Conservation (phyloP, 2,329 filamentous ascomycete species). For the Penicillium verrucosum region DNA sequence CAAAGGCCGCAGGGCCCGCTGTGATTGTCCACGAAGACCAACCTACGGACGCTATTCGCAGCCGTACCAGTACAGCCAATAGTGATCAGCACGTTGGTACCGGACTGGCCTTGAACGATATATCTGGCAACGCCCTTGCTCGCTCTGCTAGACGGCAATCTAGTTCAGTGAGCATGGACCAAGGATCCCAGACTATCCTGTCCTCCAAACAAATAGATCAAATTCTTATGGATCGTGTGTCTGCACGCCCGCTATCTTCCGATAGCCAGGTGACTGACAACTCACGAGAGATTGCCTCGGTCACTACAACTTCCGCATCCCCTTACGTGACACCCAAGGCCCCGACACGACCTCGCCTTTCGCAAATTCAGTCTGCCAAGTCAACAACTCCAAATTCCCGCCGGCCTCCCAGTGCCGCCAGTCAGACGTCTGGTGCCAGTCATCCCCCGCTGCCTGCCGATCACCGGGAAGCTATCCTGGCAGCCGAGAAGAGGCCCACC, state of each 20-base stretch:
- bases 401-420: slow-evolving; percentile 71
- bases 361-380: slow-evolving; percentile 29
- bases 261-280: slow-evolving; percentile 27
- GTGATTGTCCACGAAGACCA: slow-evolving; percentile 63
- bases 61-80: slow-evolving; percentile 33
- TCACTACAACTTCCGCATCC: slow-evolving; percentile 5
- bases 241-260: slow-evolving; percentile 32
- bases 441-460: slow-evolving; percentile 76
- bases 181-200: slow-evolving; percentile 76
- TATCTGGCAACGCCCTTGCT: slow-evolving; percentile 56
- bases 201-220: slow-evolving; percentile 79
- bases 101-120: slow-evolving; percentile 58
- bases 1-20: slow-evolving; percentile 32
- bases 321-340: slow-evolving; percentile 38
- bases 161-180: slow-evolving; percentile 57
- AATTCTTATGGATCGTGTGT: slow-evolving; percentile 59
- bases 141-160: slow-evolving; percentile 26
- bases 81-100: slow-evolving; percentile 19
- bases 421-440: slow-evolving; percentile 53
- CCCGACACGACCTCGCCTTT: slow-evolving; percentile 24
- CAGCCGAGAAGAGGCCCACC: slow-evolving; percentile 61
- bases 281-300: slow-evolving; percentile 24
- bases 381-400: slow-evolving; percentile 39
- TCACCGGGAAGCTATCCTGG: slow-evolving; percentile 80
- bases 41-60: slow-evolving; percentile 52